Base-by-base conservation (phyloP, 1,284 basidiomycete species). In the Ceratorhiza oryzae-sativae region DNA sequence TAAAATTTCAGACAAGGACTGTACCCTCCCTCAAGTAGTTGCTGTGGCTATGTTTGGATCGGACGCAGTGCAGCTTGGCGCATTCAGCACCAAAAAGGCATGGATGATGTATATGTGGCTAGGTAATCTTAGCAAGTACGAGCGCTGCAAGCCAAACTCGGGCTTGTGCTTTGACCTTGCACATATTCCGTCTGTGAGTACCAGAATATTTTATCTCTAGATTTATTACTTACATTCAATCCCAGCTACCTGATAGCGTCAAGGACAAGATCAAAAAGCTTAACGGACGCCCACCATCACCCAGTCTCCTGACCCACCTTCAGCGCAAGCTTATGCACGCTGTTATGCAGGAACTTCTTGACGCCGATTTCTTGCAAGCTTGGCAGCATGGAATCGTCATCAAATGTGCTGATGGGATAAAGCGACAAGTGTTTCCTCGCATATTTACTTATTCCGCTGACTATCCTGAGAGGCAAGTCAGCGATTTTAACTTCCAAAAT, bases 401-500 rank as follows among this genome's bases (percentile, higher is more conserved):
- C 20, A 61, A 72, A 18, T 81, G 78, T 61, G 48, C 61, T 1
- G 80, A 83, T 75, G 78, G 78, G 0, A 65, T 81, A 0, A 51
- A 45, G 1, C 63, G 75, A 0, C 74, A 72, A 25, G 72, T 80
- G 0, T 81, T 79, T 58, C 77, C 74, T 8, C 72, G 75, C 0
- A 76, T 82, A 8, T 78, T 81, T 20, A 79, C 76, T 1, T 80
- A 82, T 72, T 76, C 79, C 1, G 78, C 78, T 76, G 79, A 77
- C 71, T 82, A 82, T 56, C 80, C 79, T 0, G 80, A 82, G 48
- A 81, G 81, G 81, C 81, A 63, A 56, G 76, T 76, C n/a, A n/a
- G n/a, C n/a, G n/a, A n/a, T 39, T 39, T 25, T 5, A 9, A 32
- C 13, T 39, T 6, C 36, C 6, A 18, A n/a, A 15, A 41, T 23